Conservation (phyloP, 805 yeast genomes). For the Suhomyces vadensis region DNA sequence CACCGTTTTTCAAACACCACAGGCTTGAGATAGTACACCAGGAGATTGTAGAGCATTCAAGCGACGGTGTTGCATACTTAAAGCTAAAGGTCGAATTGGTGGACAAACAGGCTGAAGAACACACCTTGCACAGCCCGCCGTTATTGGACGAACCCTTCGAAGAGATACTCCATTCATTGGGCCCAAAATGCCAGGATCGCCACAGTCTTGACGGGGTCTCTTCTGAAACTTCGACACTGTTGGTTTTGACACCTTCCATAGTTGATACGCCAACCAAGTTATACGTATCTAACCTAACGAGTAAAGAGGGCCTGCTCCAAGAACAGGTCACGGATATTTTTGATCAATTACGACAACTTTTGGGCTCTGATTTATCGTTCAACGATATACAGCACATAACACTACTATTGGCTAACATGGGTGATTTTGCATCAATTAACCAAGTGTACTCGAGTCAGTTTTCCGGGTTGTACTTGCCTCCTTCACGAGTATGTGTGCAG, state of each 20-base stretch:
- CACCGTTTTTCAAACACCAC: slow-evolving; percentile 74
- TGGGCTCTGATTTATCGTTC: slow-evolving; percentile 34
- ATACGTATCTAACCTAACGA: slow-evolving; percentile 33
- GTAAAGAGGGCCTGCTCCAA: slow-evolving; percentile 16
- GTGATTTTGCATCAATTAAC: slow-evolving; percentile 62
- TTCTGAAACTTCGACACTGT: neutral
- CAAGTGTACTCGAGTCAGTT: slow-evolving; percentile 58
- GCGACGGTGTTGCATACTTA: slow-evolving; percentile 72
- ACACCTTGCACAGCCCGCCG: slow-evolving; percentile 29
- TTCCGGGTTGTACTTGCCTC: slow-evolving; percentile 63
- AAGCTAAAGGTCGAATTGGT: slow-evolving; percentile 51
- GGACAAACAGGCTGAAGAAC: slow-evolving; percentile 28
- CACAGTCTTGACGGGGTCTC: no score
- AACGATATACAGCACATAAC: slow-evolving; percentile 60
- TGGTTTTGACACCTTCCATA: neutral
- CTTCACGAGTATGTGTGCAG: slow-evolving; percentile 84
- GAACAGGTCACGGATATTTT: slow-evolving; percentile 55
- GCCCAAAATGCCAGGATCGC: neutral
- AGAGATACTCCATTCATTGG: slow-evolving; percentile 27
- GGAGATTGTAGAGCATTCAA: slow-evolving; percentile 47
- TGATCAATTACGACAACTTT: slow-evolving; percentile 34
- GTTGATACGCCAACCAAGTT: slow-evolving; percentile 18
- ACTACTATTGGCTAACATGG: slow-evolving; percentile 64
- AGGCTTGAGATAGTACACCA: slow-evolving; percentile 43
- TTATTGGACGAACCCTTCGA: slow-evolving; percentile 45